Evolutionary conservation across 768 basidiomycete genomes (phyloP), one percentile per base, ranked within the genome.

Genomic region (Boletus huronensis): DNA sequence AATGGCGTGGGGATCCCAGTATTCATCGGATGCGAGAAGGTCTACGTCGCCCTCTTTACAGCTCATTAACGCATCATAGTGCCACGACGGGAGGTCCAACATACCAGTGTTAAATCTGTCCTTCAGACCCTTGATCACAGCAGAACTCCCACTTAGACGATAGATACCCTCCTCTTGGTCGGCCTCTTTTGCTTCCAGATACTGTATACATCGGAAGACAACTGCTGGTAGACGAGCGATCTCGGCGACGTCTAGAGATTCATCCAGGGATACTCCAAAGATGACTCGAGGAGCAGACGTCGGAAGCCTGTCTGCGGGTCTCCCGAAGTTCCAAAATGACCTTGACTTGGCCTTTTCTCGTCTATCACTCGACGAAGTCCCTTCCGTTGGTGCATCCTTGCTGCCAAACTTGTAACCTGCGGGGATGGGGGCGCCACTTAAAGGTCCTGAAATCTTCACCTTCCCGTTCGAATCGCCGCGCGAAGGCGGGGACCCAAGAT

Each of bases 161-260:
- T 98, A 99, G 55, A 99, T 96, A 32, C 97, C 97, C 72, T 99
- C 97, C 66, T 99, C 97, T 61, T 90, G 85, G 57, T 98, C 92
- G 21, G 97, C 96, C 69, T 90, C 82, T 76, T 95, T 95, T 19
- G 84, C 82, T 75, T 98, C 93, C 52, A 99, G 77, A 73, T 96
- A 99, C 66, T 97, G 87, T 60, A 99, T 95, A 60, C 88, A 90
- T 50, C 97, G 84, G 77, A 95, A 99, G 32, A 97, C 87, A 62
- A 98, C 88, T 7, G 96, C 92, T 3, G 97, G 97, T 21, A 99
- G 77, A 62, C 88, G 87, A 49, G 88, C 94, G 52, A 98, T 91
- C 65, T 91, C 82, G 17, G 91, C 88, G 25, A 98, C 83, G 1
- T 91, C 87, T 31, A 99, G 79, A 1, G 93, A 87, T 54, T 98